These are phyloP conservation scores for Avena insularis DNA, from an alignment of 176 grass and related monocot species.

Conservation along the genomic window DNA sequence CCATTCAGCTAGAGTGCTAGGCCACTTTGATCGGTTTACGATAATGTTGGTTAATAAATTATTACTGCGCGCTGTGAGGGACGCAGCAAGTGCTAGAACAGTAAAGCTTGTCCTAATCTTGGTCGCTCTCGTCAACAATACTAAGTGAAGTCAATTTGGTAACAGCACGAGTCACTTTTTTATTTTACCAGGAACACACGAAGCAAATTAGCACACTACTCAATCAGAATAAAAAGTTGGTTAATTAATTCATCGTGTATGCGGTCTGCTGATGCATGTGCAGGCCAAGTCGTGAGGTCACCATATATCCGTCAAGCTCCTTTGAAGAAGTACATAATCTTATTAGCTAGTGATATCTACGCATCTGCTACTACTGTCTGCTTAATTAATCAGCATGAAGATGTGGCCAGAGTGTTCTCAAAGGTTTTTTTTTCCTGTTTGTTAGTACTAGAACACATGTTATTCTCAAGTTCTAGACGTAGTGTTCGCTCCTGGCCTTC, in stretches of 20 bases:
- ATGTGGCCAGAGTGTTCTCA: slow-evolving; percentile 5
- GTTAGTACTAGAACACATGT: background rate
- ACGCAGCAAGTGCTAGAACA: background rate
- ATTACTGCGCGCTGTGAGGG: slow-evolving; percentile 11
- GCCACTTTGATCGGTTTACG: background rate
- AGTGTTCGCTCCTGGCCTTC: background rate
- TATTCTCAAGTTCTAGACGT: background rate
- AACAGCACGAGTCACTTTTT: background rate
- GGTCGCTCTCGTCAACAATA: slow-evolving; percentile 8
- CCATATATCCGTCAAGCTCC: slow-evolving; percentile 3
- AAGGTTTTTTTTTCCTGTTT: background rate
- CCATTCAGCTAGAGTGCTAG: background rate
- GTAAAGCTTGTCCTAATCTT: background rate
- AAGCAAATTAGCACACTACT: background rate
- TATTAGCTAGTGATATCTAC: slow-evolving; percentile 34
- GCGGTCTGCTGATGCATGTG: background rate
- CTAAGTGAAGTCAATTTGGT: slow-evolving; percentile 7
- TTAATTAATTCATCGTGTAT: background rate
- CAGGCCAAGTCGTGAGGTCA: background rate
- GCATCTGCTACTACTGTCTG: slow-evolving; percentile 9
- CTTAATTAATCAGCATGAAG: background rate
- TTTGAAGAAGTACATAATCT: slow-evolving; percentile 19
- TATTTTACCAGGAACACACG: background rate
- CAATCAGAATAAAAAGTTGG: background rate
- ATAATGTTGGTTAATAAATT: background rate